Conservation (phyloP, 306 rosid species). For the Vigna reflexopilosa region DNA sequence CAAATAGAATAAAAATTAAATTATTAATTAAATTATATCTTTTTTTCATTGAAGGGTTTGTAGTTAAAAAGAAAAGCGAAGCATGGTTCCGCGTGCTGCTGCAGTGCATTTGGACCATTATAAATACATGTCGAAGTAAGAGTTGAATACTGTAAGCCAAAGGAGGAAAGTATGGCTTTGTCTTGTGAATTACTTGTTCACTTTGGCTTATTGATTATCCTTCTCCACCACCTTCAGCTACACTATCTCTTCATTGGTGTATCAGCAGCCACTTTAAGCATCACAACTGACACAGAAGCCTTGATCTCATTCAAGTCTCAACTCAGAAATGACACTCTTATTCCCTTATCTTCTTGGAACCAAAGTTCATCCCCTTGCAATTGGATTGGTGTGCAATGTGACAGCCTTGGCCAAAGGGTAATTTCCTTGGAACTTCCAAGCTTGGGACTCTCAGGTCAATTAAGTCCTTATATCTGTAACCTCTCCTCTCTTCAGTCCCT, state of each 20-base stretch:
- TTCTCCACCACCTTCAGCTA: not conserved
- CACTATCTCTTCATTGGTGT: conserved; percentile 31
- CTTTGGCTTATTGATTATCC: conserved; percentile 31
- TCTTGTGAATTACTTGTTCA: conserved; percentile 24
- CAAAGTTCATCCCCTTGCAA: conserved; percentile 59
- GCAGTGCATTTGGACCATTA: not conserved
- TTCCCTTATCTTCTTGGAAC: conserved; percentile 57
- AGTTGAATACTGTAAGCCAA: conserved; percentile 19
- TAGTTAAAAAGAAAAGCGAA: not conserved
- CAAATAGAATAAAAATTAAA: too few relatives aligned
- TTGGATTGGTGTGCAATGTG: conserved; percentile 74
- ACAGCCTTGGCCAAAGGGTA: conserved; percentile 53
- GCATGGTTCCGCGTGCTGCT: not conserved
- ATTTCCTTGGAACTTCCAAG: conserved; percentile 59
- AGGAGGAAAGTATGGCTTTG: conserved; percentile 46
- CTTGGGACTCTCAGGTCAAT: conserved; percentile 54
- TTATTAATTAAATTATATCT: too few relatives aligned
- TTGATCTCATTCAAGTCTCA: conserved; percentile 62
- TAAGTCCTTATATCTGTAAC: conserved; percentile 61
- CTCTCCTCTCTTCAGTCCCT: conserved; percentile 63
- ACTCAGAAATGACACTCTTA: conserved; percentile 39
- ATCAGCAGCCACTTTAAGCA: conserved; percentile 51
- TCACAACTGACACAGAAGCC: conserved; percentile 65
- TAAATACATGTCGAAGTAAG: conserved; percentile 4
- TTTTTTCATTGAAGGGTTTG: not conserved